Base-by-base conservation (phyloP, 306 rosid species). In the Rosa lucieae region DNA sequence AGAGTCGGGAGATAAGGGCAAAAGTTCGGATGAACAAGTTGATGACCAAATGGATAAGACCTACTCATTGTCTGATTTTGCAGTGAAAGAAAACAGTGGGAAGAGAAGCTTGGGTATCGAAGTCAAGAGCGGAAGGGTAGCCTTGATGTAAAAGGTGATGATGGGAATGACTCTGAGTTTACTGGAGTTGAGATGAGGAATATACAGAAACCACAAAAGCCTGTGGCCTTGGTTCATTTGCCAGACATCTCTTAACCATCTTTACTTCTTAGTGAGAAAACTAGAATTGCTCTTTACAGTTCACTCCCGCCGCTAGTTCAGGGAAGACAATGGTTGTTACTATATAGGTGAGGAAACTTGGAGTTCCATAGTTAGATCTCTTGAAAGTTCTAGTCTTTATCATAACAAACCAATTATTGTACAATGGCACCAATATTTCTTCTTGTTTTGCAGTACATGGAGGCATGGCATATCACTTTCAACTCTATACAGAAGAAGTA, bases 401-500 rank as follows among this genome's bases (percentile, higher is more conserved):
- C 76, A 53, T 51, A 51, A 42, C 44, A 63, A 62, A 26, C 20
- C 62, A 42, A 42, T 75, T 1, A 46, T 66, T 53, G 3, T 46
- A 17, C 55, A 26, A 48, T 61, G 37, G 23, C 29, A 53, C 67
- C 47, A 39, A 78, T 23, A 43, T 59, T 17, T 73, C 46, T 74
- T 63, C n/a, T n/a, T 68, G 63, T 81, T 48, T 74, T 86, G 88
- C 81, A 94, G 99, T 82, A 92, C 99, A 39, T 90, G 95, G 97
- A 91, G 92, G 88, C 93, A 94, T 83, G 97, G 97, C 35, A 89
- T 91, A 85, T 91, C 97, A 67, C 93, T 94, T 81, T 84, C 93
- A 80, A 95, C 96, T 1, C 92, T 92, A 42, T 95, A 91, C 78
- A 82, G 98, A 77, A 88, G 95, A 78, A 95, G 99, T 84, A 84